A percentile compares a stretch with the other conserved stretches of the same genome.
Conservation (phyloP, 1,139 yeast species). For the Kurtzmaniella quercitrusa region DNA sequence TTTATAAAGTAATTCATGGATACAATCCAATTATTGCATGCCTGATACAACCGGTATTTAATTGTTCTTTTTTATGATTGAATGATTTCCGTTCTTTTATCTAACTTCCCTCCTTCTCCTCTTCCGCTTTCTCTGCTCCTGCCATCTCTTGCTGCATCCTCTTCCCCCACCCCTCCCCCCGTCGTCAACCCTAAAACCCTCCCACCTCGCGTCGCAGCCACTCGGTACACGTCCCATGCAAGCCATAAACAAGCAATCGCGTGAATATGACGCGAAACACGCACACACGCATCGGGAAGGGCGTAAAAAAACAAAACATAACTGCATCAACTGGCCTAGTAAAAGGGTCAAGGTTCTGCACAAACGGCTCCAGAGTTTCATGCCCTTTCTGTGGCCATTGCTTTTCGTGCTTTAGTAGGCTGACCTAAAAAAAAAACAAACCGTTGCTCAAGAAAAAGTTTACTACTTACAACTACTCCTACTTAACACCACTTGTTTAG, state of each 20-base stretch:
- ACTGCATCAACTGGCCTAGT: not conserved
- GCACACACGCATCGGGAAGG: not conserved
- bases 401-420: not conserved
- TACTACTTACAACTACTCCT: not conserved
- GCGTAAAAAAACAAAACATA: not conserved
- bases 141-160: not conserved
- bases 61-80: no score
- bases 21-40: no score
- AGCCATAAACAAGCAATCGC: not conserved
- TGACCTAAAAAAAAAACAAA: not conserved
- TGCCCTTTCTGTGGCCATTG: not conserved
- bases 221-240: not conserved
- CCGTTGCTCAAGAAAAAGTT: not conserved
- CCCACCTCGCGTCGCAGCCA: not conserved
- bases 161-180: not conserved
- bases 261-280: constrained; percentile 3
- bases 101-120: not conserved
- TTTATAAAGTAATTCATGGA: no score
- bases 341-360: not conserved
- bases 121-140: not conserved
- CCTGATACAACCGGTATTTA: no score
- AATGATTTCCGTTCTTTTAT: no score
- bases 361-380: not conserved
- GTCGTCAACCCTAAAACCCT: not conserved
- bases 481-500: not conserved